Base-by-base conservation (phyloP, 75 land plant species). In the Pinus albicaulis region DNA sequence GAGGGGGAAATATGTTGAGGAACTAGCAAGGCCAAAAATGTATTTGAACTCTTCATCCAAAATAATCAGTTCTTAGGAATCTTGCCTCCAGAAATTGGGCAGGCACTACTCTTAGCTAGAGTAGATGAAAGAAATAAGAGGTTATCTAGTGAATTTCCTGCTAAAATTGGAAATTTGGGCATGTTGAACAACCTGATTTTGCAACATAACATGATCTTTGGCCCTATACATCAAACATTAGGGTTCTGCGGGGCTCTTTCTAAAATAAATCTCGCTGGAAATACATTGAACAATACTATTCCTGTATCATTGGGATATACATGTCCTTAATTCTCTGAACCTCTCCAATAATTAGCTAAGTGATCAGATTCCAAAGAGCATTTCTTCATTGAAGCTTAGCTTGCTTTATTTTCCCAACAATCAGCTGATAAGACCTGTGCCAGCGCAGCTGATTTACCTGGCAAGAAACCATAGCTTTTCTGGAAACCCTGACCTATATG, bases 361-460 rank as follows among this genome's bases (percentile, higher is more conserved):
- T 7, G 98, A 95, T 16, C 53, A 70, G 69, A 86, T 95, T 58
- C 98, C 98, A 56, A 56, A 5, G 55, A 90, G 58, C 68, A 82
- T 93, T 62, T 76, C 93, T 7, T 65, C 82, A 2, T 59, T 89
- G 53, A 78, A 77, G 60, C 80, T 92, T 4, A 87, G 83, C 72
- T 55, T 80, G 24, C 77, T 95, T 15, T 90, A 93, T 66, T 85
- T 93, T 12, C 89, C 98, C 8, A 55, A 83, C 86, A 95, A 95
- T 78, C 57, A 64, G 16, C 77, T 95, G n/a, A 71, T 84, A 23
- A 95, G 98, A n/a, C 78, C 57, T 11, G 73, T 95, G 13, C 98
- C 95, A 12, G 63, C 44, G 23, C 55, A 76, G 55, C 90, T 95
- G 59, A 58, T 77, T 7, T 77, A 66, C 44, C 76, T 34, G 31